A percentile compares a stretch with the other conserved stretches of the same genome.
Evolutionary conservation across 2,329 filamentous ascomycete species (phyloP).

Genomic region (Diaporthe citri): DNA sequence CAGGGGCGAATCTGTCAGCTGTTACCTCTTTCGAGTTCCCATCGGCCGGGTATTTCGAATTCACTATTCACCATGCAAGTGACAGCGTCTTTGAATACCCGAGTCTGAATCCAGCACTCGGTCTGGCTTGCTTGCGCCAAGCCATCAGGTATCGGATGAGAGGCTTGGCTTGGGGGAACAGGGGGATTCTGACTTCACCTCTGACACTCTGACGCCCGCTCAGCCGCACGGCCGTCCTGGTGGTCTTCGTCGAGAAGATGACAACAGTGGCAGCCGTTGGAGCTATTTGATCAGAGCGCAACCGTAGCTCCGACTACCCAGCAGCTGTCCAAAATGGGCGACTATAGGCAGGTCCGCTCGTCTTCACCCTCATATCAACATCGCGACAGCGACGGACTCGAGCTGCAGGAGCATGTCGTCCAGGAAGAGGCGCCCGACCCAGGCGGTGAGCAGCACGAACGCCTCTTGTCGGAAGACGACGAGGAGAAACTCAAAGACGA

Average conservation of each 20-base stretch:
- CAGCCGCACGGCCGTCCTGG: slow-evolving; percentile 7
- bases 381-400: slow-evolving; percentile 27
- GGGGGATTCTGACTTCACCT: slow-evolving; percentile 10
- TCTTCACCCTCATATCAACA: slow-evolving; percentile 37
- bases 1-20: not conserved
- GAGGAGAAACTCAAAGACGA: slow-evolving; percentile 6
- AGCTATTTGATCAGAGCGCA: slow-evolving; percentile 5
- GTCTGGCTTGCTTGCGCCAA: slow-evolving; percentile 7
- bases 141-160: not conserved
- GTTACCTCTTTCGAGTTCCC: not conserved
- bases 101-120: not conserved
- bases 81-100: not conserved
- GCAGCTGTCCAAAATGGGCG: slow-evolving; percentile 18
- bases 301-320: not conserved
- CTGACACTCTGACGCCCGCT: not conserved
- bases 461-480: slow-evolving; percentile 36
- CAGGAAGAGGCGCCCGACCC: slow-evolving; percentile 17
- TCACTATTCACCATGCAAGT: not conserved
- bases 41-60: not conserved
- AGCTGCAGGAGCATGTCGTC: slow-evolving; percentile 33
- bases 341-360: slow-evolving; percentile 42
- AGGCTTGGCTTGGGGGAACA: slow-evolving; percentile 7
- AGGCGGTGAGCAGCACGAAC: slow-evolving; percentile 40
- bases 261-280: not conserved
- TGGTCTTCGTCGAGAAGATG: slow-evolving; percentile 12